Evolutionary conservation across 768 basidiomycete species (phyloP).

Genomic region (Pulveroboletus ravenelii): DNA sequence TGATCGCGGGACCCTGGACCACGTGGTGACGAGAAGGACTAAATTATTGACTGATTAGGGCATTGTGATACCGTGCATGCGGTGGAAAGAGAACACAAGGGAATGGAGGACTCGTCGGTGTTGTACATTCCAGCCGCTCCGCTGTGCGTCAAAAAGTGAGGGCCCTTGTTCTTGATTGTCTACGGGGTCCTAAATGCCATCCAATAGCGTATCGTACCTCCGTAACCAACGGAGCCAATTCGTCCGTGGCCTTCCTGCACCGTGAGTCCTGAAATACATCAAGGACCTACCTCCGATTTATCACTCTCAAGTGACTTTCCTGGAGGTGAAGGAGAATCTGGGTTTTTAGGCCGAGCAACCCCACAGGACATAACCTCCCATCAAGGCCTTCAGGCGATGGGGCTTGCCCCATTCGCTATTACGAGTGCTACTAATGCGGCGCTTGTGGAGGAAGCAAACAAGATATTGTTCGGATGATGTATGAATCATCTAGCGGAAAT

Average conservation of each 20-base stretch:
- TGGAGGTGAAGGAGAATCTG: conserved; percentile 47
- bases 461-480: conserved; percentile 18
- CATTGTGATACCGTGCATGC: conserved; percentile 55
- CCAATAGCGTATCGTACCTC: conserved; percentile 42
- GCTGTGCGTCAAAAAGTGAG: conserved; percentile 46
- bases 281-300: neutral
- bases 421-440: conserved; percentile 7
- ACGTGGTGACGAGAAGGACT: neutral
- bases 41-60: conserved; percentile 29
- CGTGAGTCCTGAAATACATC: conserved; percentile 31
- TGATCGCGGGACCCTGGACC: neutral
- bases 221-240: conserved; percentile 48
- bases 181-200: neutral
- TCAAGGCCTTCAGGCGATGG: conserved; percentile 39
- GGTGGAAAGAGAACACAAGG: conserved; percentile 46
- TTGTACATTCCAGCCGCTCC: conserved; percentile 55
- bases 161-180: neutral
- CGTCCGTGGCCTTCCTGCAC: conserved; percentile 43
- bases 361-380: conserved; percentile 29
- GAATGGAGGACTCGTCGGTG: conserved; percentile 48
- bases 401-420: conserved; percentile 37
- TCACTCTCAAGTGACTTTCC: conserved; percentile 42
- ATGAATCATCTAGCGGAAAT: conserved; percentile 1
- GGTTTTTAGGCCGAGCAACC: conserved; percentile 37
- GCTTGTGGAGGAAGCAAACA: conserved; percentile 28